These are phyloP conservation scores for Serendipita sp. DNA, from an alignment of 768 basidiomycete genomes.

Conservation along the genomic window DNA sequence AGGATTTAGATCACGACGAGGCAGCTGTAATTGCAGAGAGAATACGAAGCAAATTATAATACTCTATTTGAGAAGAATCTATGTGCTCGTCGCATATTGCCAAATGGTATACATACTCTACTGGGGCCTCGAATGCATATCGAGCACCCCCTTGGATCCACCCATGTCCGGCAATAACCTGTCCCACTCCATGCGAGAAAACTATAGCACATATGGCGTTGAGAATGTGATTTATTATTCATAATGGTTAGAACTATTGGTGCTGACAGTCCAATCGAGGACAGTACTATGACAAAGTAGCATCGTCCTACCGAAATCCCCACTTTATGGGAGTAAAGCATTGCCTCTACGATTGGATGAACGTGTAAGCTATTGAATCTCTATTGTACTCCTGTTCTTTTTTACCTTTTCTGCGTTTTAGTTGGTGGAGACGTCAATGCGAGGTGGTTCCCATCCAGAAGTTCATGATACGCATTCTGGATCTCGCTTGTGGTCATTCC, in stretches of 20 bases:
- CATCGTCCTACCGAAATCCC: constrained; percentile 55
- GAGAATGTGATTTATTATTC: constrained; percentile 31
- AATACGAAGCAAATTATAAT: constrained; percentile 31
- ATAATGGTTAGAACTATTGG: background rate
- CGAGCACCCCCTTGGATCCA: no score
- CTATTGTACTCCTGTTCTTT: constrained; percentile 6
- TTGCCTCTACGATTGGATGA: constrained; percentile 38
- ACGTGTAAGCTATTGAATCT: constrained; percentile 22
- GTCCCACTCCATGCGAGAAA: constrained; percentile 34
- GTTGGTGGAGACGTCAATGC: constrained; percentile 23
- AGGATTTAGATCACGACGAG: constrained; percentile 45
- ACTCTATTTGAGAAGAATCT: no score
- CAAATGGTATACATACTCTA: no score
- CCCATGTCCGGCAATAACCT: constrained; percentile 11
- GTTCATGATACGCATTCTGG: constrained; percentile 30
- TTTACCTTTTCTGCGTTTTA: constrained; percentile 16
- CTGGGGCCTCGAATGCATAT: no score
- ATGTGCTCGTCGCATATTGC: no score
- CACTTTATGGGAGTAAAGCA: constrained; percentile 52
- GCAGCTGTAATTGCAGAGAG: constrained; percentile 29
- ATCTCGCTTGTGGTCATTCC: constrained; percentile 38
- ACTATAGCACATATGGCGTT: constrained; percentile 39
- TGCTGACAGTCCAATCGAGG: background rate
- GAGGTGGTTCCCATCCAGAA: background rate
- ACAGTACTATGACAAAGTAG: constrained; percentile 50